Percentiles rank a stretch among this genome's conserved stretches.
phyloP scores from a whole-genome alignment of 2,329 filamentous ascomycete species.

The Sarocladium strictum region DNA sequence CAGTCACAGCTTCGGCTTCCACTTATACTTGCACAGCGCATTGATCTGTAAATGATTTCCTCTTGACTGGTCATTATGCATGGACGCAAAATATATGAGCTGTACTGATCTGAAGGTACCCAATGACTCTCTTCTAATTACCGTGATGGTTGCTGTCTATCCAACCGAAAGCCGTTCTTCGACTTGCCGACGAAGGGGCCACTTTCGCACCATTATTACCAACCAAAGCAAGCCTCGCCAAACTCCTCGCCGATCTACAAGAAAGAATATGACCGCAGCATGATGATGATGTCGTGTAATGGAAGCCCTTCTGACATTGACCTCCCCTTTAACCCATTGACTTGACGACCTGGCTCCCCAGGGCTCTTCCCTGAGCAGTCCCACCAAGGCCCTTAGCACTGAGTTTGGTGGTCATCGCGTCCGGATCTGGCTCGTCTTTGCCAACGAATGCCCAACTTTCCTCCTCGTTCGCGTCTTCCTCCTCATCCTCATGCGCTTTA shows the following conservation, averaged over 20 bases:
- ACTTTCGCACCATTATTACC: not conserved
- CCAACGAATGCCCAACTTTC: slow-evolving; percentile 92
- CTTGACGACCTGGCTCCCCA: slow-evolving; percentile 19
- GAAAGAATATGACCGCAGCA: too few species aligned
- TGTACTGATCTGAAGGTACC: not conserved
- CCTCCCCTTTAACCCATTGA: not conserved
- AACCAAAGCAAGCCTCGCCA: not conserved
- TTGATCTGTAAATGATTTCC: too few species aligned
- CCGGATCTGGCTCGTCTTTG: slow-evolving; percentile 39
- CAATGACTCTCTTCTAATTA: not conserved
- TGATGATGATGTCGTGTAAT: not conserved
- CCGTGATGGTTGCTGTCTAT: not conserved
- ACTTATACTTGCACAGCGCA: not conserved
- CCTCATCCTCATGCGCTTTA: slow-evolving; percentile 35
- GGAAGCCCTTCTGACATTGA: not conserved
- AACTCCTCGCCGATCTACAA: slow-evolving; percentile 4
- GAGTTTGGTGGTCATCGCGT: slow-evolving; percentile 34
- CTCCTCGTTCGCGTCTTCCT: slow-evolving; percentile 58
- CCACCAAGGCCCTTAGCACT: slow-evolving; percentile 26
- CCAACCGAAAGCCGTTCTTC: not conserved
- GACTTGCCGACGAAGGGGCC: not conserved
- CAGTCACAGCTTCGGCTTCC: not conserved
- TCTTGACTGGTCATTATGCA: too few species aligned
- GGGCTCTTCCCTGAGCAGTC: slow-evolving; percentile 14
- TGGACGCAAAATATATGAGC: not conserved